phyloP scores from a whole-genome alignment of 2,329 filamentous ascomycete species.

The Venturia carpophila region DNA sequence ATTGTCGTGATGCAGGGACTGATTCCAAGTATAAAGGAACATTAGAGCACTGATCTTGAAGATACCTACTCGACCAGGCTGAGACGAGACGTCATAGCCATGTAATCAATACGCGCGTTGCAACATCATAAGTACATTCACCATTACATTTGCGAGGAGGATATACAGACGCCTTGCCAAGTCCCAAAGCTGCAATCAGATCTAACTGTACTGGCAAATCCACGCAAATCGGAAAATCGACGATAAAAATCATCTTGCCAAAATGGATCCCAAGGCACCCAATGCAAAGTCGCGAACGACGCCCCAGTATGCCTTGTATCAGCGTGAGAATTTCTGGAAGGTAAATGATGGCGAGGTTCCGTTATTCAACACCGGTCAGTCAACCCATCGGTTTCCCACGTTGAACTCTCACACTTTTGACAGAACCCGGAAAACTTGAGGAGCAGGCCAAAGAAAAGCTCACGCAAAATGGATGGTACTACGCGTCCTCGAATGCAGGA shows the following conservation, averaged over 20 bases:
- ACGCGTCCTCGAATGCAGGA: slow-evolving; percentile 51
- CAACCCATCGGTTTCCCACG: not conserved
- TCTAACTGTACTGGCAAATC: no score
- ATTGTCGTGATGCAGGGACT: not conserved
- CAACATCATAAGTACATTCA: not conserved
- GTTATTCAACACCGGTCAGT: slow-evolving; percentile 46
- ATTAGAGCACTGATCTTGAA: not conserved
- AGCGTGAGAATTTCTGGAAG: slow-evolving; percentile 46
- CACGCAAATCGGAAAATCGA: no score
- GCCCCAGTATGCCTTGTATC: slow-evolving; percentile 48
- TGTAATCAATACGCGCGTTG: not conserved
- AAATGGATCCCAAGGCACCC: slow-evolving; percentile 42
- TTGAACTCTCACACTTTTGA: not conserved
- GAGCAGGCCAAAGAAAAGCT: slow-evolving; percentile 49
- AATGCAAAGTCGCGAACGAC: slow-evolving; percentile 44
- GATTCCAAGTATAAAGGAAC: no score
- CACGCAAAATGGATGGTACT: slow-evolving; percentile 51
- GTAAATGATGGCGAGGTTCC: slow-evolving; percentile 43
- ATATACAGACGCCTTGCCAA: not conserved
- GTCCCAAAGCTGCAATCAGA: not conserved
- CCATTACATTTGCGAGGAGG: not conserved
- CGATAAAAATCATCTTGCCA: no score
- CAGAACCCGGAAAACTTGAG: slow-evolving; percentile 53
- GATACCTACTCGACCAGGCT: not conserved
- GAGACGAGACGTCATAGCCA: slow-evolving; percentile 1